phyloP scores from a whole-genome alignment of 352 stramenopile species.

The Phytophthora aleatoria region DNA sequence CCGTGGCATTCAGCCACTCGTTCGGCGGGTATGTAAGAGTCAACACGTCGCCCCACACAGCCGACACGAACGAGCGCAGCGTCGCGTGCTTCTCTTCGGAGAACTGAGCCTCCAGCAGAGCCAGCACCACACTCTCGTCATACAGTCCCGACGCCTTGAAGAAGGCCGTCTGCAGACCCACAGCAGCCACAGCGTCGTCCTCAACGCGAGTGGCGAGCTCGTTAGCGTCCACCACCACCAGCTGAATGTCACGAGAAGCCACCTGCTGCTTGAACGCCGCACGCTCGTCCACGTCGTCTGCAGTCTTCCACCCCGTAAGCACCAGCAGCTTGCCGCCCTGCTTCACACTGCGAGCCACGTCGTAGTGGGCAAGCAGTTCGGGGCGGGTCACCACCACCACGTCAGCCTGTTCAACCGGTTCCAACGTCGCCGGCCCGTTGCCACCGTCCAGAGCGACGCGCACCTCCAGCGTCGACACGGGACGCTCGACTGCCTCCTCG shows the following conservation, averaged over 20 bases:
- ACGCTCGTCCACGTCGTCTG: constrained; percentile 65
- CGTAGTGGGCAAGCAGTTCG: constrained; percentile 54
- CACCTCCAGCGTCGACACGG: constrained; percentile 61
- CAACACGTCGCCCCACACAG: constrained; percentile 65
- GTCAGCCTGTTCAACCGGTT: constrained; percentile 61
- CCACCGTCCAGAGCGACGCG: constrained; percentile 55
- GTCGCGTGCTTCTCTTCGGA: constrained; percentile 42
- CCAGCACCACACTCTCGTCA: constrained; percentile 62
- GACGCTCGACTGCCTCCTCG: constrained; percentile 23
- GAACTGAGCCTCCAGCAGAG: constrained; percentile 57
- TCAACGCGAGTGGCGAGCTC: constrained; percentile 62
- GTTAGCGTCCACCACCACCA: constrained; percentile 58
- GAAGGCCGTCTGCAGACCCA: constrained; percentile 63
- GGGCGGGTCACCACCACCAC: constrained; percentile 60
- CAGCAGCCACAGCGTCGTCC: constrained; percentile 50
- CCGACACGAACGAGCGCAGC: constrained; percentile 58
- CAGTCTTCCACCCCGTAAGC: constrained; percentile 63
- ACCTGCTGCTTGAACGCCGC: constrained; percentile 58
- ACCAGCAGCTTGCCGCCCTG: constrained; percentile 59
- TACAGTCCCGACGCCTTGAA: constrained; percentile 62
- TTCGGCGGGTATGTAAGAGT: constrained; percentile 50
- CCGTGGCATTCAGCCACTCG: constrained; percentile 47
- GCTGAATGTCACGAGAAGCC: constrained; percentile 48
- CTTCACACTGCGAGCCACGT: constrained; percentile 62
- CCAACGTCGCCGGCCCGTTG: constrained; percentile 37